Evolutionary conservation across 192 early-diverging fungal species (phyloP).

Genomic region (Entomortierella parvispora): DNA sequence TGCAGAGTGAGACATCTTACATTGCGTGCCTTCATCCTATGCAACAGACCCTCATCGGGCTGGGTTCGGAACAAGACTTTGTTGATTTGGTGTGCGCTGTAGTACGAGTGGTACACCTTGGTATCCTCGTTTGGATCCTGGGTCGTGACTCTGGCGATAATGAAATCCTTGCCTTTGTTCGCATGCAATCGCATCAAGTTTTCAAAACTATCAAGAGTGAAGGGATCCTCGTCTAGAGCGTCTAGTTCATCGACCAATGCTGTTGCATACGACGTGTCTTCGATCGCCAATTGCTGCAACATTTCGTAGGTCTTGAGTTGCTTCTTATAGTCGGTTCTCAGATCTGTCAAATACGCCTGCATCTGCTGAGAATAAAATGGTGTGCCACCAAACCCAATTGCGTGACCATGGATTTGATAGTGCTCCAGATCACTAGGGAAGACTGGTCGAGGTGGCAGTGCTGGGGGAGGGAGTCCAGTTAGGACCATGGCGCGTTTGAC

Average conservation of each 20-base stretch:
- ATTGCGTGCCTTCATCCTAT: constrained; percentile 81
- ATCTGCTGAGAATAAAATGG: constrained; percentile 4
- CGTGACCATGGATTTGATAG: constrained; percentile 17
- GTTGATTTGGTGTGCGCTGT: constrained; percentile 79
- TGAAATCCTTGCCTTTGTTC: constrained; percentile 71
- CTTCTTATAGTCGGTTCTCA: constrained; percentile 19
- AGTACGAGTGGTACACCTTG: constrained; percentile 73
- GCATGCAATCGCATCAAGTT: constrained; percentile 65
- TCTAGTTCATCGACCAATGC: constrained; percentile 66
- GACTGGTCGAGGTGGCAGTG: constrained; percentile 24
- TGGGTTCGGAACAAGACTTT: constrained; percentile 81
- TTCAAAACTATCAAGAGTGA: constrained; percentile 75
- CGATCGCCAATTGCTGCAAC: constrained; percentile 5
- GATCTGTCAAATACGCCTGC: constrained; percentile 17
- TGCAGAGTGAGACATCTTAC: too few species aligned
- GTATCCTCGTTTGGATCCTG: constrained; percentile 65
- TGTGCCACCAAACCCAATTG: not conserved
- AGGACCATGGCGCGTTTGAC: constrained; percentile 27
- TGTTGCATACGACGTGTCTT: constrained; percentile 12
- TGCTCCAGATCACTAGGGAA: constrained; percentile 34
- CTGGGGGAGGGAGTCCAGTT: constrained; percentile 24
- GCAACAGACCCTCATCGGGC: constrained; percentile 77
- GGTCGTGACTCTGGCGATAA: constrained; percentile 74
- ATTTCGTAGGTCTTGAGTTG: constrained; percentile 16
- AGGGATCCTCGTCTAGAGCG: constrained; percentile 74